Evolutionary conservation across 306 rosid genomes (phyloP), one percentile per base, ranked within the genome.

Genomic region (Pueraria montana): DNA sequence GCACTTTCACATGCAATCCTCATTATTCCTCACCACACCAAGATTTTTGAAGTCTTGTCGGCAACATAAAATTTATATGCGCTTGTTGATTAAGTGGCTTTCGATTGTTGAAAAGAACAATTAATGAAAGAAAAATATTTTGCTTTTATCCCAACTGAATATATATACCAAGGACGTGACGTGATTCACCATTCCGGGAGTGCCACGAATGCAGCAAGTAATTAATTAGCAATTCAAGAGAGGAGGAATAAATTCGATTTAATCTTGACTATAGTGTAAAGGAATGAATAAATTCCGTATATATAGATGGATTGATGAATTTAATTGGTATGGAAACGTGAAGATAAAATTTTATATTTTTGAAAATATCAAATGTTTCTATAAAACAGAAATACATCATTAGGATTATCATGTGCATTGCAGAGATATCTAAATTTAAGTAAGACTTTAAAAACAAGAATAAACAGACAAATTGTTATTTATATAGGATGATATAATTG

Each of bases 61-160:
- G 69, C 69, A 63, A 18, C 69, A 63, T 61, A 61, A 11, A 24
- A 18, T n/a, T 52, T 27, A n/a, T 11, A 12, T 1, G 18, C 1
- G n/a, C 36, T 61, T 23, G 66, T 61, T 61, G 67, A 61, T 26
- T 17, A 11, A 12, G 42, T 63, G 21, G 17, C 24, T 36, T 66
- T 66, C 4, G 8, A 38, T 66, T 66, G 26, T n/a, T n/a, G 72
- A 66, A 66, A 49, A n/a, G 72, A 65, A 65, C 12, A 65, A 32
- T n/a, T n/a, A n/a, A n/a, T 34, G 23, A 65, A 34, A 64, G 71
- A 66, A 38, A 38, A 38, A 6, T 66, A 9, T 9, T 9, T n/a
- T 38, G 4, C 2, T 38, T 36, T 38, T 66, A 38, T 66, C 9
- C 16, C 49, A 34, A 65, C 8, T 65, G 49, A 16, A 64, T 63